Percentiles rank a stretch among this genome's conserved stretches.
Conservation (phyloP, 2,329 filamentous ascomycete species). For the Orbilia brochopaga region DNA sequence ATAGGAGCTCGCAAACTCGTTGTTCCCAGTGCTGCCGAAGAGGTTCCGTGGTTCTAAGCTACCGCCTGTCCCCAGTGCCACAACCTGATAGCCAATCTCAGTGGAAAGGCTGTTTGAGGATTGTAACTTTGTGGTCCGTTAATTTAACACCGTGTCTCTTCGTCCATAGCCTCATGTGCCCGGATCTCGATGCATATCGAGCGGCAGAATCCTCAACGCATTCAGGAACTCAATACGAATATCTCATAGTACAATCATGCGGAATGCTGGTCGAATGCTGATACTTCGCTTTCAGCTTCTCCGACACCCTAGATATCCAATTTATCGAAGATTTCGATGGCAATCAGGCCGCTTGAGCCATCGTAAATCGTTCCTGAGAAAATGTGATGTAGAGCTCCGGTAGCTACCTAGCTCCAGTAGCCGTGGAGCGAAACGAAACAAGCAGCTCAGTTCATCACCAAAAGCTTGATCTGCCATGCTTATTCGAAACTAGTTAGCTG, state of each 20-base stretch:
- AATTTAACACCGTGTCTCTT: no score
- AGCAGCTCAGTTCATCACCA: constrained; percentile 26
- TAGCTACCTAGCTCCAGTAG: constrained; percentile 6
- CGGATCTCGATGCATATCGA: no score
- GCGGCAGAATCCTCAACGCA: no score
- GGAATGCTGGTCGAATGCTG: no score
- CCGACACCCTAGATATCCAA: not conserved
- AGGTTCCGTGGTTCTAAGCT: constrained; percentile 23
- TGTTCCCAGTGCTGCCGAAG: constrained; percentile 16
- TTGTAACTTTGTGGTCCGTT: no score
- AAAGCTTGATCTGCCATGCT: constrained; percentile 48
- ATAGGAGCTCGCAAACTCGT: constrained; percentile 26
- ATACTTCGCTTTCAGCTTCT: no score
- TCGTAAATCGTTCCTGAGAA: not conserved
- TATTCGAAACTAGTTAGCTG: constrained; percentile 41
- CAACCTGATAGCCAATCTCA: not conserved
- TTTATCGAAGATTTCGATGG: no score
- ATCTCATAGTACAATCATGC: no score
- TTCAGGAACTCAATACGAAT: no score
- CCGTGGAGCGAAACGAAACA: constrained; percentile 4
- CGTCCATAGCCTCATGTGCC: no score
- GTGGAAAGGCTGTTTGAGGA: not conserved
- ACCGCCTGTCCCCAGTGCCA: not conserved
- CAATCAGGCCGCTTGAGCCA: no score
- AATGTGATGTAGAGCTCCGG: not conserved